A percentile compares a stretch with the other conserved stretches of the same genome.
These are phyloP conservation scores for Heritiera fomes DNA, from an alignment of 345 rosid genomes.

Conservation along the genomic window DNA sequence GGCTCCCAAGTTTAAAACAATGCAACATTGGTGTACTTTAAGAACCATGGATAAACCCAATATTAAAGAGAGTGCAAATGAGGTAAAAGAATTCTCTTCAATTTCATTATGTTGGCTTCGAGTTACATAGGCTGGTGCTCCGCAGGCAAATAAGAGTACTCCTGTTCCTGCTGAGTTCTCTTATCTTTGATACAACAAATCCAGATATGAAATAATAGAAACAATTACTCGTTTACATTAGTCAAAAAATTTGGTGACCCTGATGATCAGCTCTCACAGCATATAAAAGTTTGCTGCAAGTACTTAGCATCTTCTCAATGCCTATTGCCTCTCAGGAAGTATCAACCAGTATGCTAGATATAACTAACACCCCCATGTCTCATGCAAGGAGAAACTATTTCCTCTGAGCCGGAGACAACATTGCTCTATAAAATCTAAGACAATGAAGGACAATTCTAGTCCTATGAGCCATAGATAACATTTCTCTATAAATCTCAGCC, in stretches of 20 bases:
- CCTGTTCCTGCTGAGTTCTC: not conserved
- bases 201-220: not conserved
- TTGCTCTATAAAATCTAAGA: not conserved
- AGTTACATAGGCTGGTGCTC: not conserved
- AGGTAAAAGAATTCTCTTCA: not conserved
- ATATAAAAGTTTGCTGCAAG: constrained; percentile 28
- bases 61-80: not conserved
- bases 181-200: not conserved
- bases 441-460: too few species aligned
- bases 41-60: not conserved
- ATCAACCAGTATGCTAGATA: not conserved
- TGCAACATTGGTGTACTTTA: not conserved
- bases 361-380: not conserved
- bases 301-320: not conserved
- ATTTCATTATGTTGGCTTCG: not conserved
- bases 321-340: not conserved
- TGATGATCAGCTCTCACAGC: constrained; percentile 23
- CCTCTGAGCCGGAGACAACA: constrained; percentile 4
- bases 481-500: not conserved
- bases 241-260: not conserved
- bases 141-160: not conserved
- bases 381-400: not conserved
- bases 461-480: too few species aligned
- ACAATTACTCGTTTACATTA: not conserved
- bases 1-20: too few species aligned